These are phyloP conservation scores for Anthoceros angustus DNA, from an alignment of 225 moss, liverwort and hornwort species.

Conservation along the genomic window DNA sequence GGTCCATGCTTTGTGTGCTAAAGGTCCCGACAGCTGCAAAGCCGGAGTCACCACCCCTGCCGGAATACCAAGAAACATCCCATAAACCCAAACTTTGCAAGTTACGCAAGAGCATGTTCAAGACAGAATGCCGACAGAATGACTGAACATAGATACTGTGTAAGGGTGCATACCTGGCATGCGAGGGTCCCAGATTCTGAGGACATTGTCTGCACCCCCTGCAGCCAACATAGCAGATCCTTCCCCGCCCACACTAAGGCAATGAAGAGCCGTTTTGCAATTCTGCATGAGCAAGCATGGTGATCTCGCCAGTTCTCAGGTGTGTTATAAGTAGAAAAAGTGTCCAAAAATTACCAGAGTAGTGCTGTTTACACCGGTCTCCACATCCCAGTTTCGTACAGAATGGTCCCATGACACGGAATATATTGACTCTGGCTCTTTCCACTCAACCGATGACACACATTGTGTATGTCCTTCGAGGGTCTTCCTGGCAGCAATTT, in stretches of 20 bases:
- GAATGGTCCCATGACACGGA: conserved; percentile 98
- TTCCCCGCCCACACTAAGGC: conserved; percentile 75
- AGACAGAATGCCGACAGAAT: neutral
- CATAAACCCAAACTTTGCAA: neutral
- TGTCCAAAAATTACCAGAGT: conserved; percentile 34
- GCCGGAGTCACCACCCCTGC: conserved; percentile 49
- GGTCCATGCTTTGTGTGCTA: conserved; percentile 64
- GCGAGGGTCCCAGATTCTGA: conserved; percentile 95
- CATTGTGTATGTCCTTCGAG: conserved; percentile 69
- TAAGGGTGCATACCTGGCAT: conserved; percentile 32
- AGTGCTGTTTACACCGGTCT: conserved; percentile 44
- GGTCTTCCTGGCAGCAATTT: conserved; percentile 40
- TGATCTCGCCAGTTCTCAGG: neutral
- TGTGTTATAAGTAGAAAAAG: neutral
- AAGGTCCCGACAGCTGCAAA: conserved; percentile 31
- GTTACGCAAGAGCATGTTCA: no score
- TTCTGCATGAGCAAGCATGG: conserved; percentile 18
- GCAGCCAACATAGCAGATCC: conserved; percentile 51
- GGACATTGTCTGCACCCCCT: conserved; percentile 56
- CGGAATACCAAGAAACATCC: neutral
- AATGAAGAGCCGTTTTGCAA: conserved; percentile 75
- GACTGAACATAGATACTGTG: neutral
- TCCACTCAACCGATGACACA: conserved; percentile 62
- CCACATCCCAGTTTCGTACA: conserved; percentile 73
- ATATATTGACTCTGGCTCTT: conserved; percentile 48